Base-by-base conservation (phyloP, 768 basidiomycete species). In the Trametes gibbosa region DNA sequence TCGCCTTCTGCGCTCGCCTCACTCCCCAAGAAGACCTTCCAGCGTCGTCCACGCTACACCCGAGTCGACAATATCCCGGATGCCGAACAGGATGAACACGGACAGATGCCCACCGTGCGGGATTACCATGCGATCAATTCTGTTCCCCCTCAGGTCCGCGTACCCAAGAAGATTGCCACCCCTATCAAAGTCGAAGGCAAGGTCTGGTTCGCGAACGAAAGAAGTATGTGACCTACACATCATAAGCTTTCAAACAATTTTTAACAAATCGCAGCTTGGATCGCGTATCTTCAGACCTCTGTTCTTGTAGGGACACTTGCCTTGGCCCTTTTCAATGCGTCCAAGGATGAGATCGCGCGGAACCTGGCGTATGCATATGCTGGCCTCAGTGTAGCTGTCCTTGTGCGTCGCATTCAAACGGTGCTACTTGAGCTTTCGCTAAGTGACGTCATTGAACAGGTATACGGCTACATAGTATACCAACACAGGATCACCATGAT, bases 141-240 rank as follows among this genome's bases (percentile, higher is more conserved):
- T 3, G 67, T 86, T 0, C 84, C 89, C 0, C 77, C 84, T 0
- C 79, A 82, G 46, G 84, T 92, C 37, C 78, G 87, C 37, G 81
- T 93, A 0, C 92, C 92, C 0, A 90, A 88, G 76, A 95, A 94
- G 73, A 83, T 91, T 21, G 76, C 88, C 0, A 89, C 89, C 0
- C 84, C 87, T 0, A 78, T 98, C 66, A 90, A 86, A 63, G 93
- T 98, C 17, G 95, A 98, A 70, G 87, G 85, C 21, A 98, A 98
- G 68, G 95, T 98, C 48, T 98, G 95, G 95, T 96, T 98, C 71
- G 94, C 95, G 9, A 97, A 97, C 68, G 95, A 98, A 73, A 78
- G 92, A 69, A 94, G 92, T 94, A 47, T 60, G 86, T 52, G 79
- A 71, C 7, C 50, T 46, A 42, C 29, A 16, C 37, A 3, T 24